Conservation (phyloP, 2,329 filamentous ascomycete genomes). For the Trichoderma atroviride region DNA sequence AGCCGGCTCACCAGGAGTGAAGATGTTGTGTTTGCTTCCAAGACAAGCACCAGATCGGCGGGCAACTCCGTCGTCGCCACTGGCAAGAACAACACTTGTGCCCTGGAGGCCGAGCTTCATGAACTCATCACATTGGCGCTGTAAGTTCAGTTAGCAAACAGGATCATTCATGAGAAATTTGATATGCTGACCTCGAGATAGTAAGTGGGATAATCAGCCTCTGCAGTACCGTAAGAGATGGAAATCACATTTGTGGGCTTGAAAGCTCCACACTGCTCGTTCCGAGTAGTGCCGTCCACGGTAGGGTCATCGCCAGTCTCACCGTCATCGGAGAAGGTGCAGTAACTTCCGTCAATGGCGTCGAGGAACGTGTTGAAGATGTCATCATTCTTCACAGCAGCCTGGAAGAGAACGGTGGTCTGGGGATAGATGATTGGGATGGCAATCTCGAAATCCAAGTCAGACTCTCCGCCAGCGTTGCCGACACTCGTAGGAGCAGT, state of each 20-base stretch:
- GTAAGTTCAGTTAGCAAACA: neutral
- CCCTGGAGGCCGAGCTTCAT: constrained; percentile 60
- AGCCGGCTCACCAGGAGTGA: constrained; percentile 52
- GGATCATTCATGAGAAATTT: too few species aligned
- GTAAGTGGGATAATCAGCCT: constrained; percentile 50
- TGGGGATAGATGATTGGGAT: constrained; percentile 58
- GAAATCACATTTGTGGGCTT: constrained; percentile 55
- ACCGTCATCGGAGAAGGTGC: constrained; percentile 37
- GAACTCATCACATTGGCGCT: constrained; percentile 58
- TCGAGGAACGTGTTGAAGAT: constrained; percentile 49
- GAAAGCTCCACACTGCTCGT: constrained; percentile 50
- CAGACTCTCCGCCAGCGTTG: constrained; percentile 48
- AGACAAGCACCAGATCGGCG: constrained; percentile 29
- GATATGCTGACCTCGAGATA: constrained; percentile 43
- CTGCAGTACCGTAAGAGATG: constrained; percentile 57
- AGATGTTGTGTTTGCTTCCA: constrained; percentile 42
- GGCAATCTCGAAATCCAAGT: constrained; percentile 57
- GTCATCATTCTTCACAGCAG: constrained; percentile 41
- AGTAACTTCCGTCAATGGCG: constrained; percentile 51
- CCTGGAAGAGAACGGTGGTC: constrained; percentile 51
- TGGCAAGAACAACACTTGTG: constrained; percentile 51
- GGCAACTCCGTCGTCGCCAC: constrained; percentile 32
- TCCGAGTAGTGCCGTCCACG: constrained; percentile 45
- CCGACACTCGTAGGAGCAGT: constrained; percentile 44
- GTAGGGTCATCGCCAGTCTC: constrained; percentile 44